These are phyloP conservation scores for Exophiala bonariae DNA, from an alignment of 2,329 filamentous ascomycete genomes.

Conservation along the genomic window DNA sequence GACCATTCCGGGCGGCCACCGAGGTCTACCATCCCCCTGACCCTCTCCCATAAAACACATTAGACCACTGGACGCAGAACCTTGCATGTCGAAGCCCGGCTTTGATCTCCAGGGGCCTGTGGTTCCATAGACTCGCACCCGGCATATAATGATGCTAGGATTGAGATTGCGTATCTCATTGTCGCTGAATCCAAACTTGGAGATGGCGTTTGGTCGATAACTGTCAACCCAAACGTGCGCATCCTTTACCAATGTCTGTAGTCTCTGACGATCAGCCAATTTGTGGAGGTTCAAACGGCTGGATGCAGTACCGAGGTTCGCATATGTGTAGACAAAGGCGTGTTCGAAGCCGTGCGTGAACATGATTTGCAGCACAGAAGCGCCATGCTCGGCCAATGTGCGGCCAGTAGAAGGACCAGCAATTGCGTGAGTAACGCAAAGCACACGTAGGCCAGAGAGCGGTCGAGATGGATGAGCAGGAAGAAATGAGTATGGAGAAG, in stretches of 20 bases:
- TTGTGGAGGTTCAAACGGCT: constrained; percentile 3
- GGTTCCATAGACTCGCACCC: constrained; percentile 1
- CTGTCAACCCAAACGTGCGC: constrained; percentile 5
- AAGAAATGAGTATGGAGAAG: not conserved
- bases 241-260: constrained; percentile 2
- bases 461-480: not conserved
- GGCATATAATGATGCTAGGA: constrained; percentile 1
- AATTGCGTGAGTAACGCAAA: constrained; percentile 4
- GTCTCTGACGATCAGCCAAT: not conserved
- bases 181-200: constrained; percentile 6
- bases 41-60: not conserved
- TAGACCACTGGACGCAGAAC: constrained; percentile 1
- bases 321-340: not conserved
- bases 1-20: constrained; percentile 1
- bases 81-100: constrained; percentile 7
- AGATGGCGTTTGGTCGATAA: not conserved
- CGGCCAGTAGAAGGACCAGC: constrained; percentile 1
- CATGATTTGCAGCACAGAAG: constrained; percentile 8
- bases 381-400: constrained; percentile 6
- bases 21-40: not conserved
- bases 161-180: not conserved
- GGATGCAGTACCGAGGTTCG: not conserved
- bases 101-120: constrained; percentile 2
- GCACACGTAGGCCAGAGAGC: not conserved
- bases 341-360: constrained; percentile 8